Evolutionary conservation across 768 basidiomycete genomes (phyloP).

Genomic region (Lactarius sp.): DNA sequence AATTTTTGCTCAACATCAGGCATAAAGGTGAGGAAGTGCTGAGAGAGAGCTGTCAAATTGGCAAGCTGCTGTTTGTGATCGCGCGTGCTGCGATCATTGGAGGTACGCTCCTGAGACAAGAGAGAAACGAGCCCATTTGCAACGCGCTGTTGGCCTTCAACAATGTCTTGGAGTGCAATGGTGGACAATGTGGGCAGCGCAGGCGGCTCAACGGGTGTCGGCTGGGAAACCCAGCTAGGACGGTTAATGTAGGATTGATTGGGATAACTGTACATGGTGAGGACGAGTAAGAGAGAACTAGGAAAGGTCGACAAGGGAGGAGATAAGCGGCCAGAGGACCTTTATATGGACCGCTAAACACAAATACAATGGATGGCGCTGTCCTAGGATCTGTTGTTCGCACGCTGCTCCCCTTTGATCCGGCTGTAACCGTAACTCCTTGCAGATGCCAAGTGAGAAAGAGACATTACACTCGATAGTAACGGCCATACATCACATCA

Average conservation of each 20-base stretch:
- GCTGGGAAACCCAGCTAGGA: neutral
- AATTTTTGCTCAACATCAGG: slow-evolving; percentile 19
- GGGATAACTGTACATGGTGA: slow-evolving; percentile 11
- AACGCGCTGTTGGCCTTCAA: slow-evolving; percentile 16
- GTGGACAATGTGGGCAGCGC: slow-evolving; percentile 3
- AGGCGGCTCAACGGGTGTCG: neutral
- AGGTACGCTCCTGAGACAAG: slow-evolving; percentile 6
- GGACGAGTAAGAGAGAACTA: neutral
- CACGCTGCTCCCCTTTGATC: neutral
- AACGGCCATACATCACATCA: neutral
- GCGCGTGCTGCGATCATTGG: slow-evolving; percentile 4
- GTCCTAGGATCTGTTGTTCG: slow-evolving; percentile 10
- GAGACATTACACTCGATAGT: neutral
- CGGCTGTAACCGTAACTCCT: neutral
- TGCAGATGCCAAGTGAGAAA: neutral
- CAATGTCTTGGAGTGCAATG: slow-evolving; percentile 14
- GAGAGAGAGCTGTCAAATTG: slow-evolving; percentile 8
- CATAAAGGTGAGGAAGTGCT: slow-evolving; percentile 14
- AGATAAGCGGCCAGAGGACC: neutral
- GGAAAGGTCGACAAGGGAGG: neutral
- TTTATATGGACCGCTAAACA: slow-evolving; percentile 1
- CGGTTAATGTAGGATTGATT: neutral
- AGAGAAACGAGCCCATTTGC: slow-evolving; percentile 15
- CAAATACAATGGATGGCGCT: neutral
- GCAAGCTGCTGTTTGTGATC: slow-evolving; percentile 19